Base-by-base conservation (phyloP, 2,329 filamentous ascomycete genomes). In the Graphilbum ipis-grandicollis region DNA sequence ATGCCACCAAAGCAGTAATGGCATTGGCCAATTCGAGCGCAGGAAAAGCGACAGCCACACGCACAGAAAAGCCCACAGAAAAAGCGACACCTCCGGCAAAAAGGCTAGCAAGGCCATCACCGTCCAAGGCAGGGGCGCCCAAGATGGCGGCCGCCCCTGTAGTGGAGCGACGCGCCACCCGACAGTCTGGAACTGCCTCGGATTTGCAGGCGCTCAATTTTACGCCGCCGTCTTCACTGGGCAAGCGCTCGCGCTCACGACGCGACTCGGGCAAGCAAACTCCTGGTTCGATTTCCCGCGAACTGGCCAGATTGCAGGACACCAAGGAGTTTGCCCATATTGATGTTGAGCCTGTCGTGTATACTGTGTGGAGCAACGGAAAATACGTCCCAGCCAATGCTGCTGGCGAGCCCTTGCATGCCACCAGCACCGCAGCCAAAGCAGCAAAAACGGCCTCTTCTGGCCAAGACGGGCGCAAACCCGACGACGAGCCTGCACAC, bases 311-410 rank as follows among this genome's bases (percentile, higher is more conserved):
- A 42, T 52, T 83, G 36, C 62, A 68, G 55, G 66, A 79, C 53
- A 69, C 75, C 41, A 68, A 73, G 40, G 73, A 78, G 46, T 78
- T 64, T 42, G 57, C 65, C 1, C 63, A 66, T 33, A 66, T 75
- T 18, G 73, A 77, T 37, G 65, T 63, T 13, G 57, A 63, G 36
- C 71, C 71, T 5, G 64, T 77, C 4, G 31, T 68, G 8, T 61
- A 68, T 44, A 74, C 68, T 2, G 62, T 73, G 19, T 78, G 73
- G 73, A 69, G 68, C 46, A 77, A 76, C 44, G 73, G 73, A 39
- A 77, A 77, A 50, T 67, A 64, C 39, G 56, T 77, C 3, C 49
- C 53, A 19, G 49, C 54, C 10, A 43, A 60, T 35, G 57, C 56
- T 29, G 50, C 56, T 3, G 49, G 54, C 1, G 52, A 56, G 28